phyloP scores from a whole-genome alignment of 805 yeast species.

The Starmera dryadoides region DNA sequence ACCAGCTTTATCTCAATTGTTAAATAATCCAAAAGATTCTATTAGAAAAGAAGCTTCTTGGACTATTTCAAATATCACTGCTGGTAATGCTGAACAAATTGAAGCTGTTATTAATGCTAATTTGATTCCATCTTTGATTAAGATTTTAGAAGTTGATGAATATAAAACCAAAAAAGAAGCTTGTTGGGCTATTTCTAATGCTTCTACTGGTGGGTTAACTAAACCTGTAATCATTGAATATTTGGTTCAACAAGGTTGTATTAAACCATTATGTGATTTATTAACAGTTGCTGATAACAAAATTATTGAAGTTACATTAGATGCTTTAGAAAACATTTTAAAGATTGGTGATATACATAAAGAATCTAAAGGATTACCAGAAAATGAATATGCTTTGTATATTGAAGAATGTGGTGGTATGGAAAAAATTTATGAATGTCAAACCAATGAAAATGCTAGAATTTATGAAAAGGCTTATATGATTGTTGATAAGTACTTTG shows the following conservation, averaged over 20 bases:
- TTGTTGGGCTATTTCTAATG: conserved; percentile 98
- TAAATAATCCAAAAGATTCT: conserved; percentile 81
- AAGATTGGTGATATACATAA: conserved; percentile 92
- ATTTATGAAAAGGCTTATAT: conserved; percentile 86
- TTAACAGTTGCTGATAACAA: conserved; percentile 82
- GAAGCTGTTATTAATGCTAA: conserved; percentile 96
- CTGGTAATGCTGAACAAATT: conserved; percentile 92
- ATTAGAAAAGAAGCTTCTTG: conserved; percentile 97
- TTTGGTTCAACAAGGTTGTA: conserved; percentile 91
- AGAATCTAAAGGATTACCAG: conserved; percentile 59
- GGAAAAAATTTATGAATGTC: conserved; percentile 92
- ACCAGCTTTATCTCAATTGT: conserved; percentile 72
- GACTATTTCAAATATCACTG: conserved; percentile 97
- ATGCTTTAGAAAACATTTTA: conserved; percentile 88
- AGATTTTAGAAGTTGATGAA: conserved; percentile 75
- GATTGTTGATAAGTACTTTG: conserved; percentile 87
- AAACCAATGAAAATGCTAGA: conserved; percentile 84
- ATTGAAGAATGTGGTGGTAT: conserved; percentile 98
- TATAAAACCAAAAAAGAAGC: conserved; percentile 97
- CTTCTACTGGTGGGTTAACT: conserved; percentile 89
- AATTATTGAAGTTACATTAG: conserved; percentile 90
- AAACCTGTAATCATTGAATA: conserved; percentile 92
- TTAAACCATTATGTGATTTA: conserved; percentile 93
- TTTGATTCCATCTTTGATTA: conserved; percentile 84
- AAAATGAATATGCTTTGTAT: conserved; percentile 83